phyloP scores from a whole-genome alignment of 2,329 filamentous ascomycete genomes.

The Fusarium sp. region DNA sequence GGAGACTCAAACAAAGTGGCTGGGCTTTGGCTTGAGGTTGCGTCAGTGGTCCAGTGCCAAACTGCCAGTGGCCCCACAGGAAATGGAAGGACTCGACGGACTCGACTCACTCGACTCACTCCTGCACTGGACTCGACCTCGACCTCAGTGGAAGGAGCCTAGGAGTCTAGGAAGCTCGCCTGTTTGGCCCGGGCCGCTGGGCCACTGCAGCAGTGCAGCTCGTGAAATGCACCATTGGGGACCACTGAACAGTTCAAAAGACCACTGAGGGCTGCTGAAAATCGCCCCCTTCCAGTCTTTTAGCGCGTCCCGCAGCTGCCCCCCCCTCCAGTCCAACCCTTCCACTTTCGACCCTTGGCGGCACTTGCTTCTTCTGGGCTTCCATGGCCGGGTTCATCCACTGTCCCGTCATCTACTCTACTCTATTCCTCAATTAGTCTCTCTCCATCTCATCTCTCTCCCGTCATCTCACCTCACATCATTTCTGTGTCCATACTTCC shows the following conservation, averaged over 20 bases:
- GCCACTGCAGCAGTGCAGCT: conserved; percentile 42
- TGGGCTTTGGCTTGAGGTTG: conserved; percentile 20
- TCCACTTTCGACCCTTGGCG: conserved; percentile 22
- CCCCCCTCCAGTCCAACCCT: conserved; percentile 19
- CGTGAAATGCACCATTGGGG: conserved; percentile 40
- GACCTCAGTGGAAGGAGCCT: neutral
- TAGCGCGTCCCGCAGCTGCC: conserved; percentile 28
- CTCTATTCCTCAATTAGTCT: conserved; percentile 22
- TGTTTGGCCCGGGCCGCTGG: conserved; percentile 35
- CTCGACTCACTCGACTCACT: conserved; percentile 21
- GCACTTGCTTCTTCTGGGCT: conserved; percentile 38
- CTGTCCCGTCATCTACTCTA: conserved; percentile 42
- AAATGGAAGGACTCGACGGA: conserved; percentile 6
- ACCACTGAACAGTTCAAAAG: conserved; percentile 31
- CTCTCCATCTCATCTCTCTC: conserved; percentile 23
- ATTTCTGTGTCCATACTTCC: conserved; percentile 12
- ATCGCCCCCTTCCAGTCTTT: conserved; percentile 20
- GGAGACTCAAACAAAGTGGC: conserved; percentile 13
- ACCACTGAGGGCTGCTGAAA: conserved; percentile 39
- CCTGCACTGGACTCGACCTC: conserved; percentile 30
- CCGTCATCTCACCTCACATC: conserved; percentile 27
- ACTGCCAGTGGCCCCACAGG: conserved; percentile 30
- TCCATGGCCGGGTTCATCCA: conserved; percentile 37
- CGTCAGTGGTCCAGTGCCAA: conserved; percentile 39
- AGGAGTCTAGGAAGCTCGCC: conserved; percentile 3